Conservation (phyloP, 2,329 filamentous ascomycete species). For the Fusarium xylarioides region DNA sequence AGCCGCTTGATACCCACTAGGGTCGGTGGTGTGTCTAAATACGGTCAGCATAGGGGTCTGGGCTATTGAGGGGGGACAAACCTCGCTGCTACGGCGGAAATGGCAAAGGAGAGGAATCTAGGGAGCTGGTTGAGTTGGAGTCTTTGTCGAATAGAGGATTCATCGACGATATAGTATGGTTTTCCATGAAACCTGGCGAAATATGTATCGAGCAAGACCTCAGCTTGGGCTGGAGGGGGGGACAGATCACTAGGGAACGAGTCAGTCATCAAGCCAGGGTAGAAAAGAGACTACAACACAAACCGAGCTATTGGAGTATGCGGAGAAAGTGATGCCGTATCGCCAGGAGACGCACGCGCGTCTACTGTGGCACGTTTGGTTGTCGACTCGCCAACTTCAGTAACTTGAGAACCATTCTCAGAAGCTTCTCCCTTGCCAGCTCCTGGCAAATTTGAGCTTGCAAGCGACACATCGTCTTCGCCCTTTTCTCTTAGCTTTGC, state of each 20-base stretch:
- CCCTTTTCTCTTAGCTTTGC: slow-evolving; percentile 79
- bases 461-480: slow-evolving; percentile 45
- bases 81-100: slow-evolving; percentile 71
- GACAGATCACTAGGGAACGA: slow-evolving; percentile 54
- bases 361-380: slow-evolving; percentile 54
- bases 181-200: slow-evolving; percentile 83
- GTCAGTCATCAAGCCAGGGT: slow-evolving; percentile 14
- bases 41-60: not conserved
- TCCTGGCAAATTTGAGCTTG: slow-evolving; percentile 26
- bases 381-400: slow-evolving; percentile 48
- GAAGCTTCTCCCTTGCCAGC: slow-evolving; percentile 36
- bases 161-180: slow-evolving; percentile 83
- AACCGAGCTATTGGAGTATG: slow-evolving; percentile 41
- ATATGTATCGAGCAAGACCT: slow-evolving; percentile 78
- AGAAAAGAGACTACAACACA: not conserved
- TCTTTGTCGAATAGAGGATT: slow-evolving; percentile 76
- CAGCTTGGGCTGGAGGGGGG: slow-evolving; percentile 60
- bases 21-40: slow-evolving; percentile 71
- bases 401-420: slow-evolving; percentile 36
- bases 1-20: slow-evolving; percentile 72
- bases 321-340: slow-evolving; percentile 39
- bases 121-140: slow-evolving; percentile 74
- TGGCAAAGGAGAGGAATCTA: slow-evolving; percentile 61
- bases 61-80: slow-evolving; percentile 43
- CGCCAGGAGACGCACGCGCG: slow-evolving; percentile 42